Evolutionary conservation across 768 basidiomycete genomes (phyloP).

Genomic region (Russula emetica): DNA sequence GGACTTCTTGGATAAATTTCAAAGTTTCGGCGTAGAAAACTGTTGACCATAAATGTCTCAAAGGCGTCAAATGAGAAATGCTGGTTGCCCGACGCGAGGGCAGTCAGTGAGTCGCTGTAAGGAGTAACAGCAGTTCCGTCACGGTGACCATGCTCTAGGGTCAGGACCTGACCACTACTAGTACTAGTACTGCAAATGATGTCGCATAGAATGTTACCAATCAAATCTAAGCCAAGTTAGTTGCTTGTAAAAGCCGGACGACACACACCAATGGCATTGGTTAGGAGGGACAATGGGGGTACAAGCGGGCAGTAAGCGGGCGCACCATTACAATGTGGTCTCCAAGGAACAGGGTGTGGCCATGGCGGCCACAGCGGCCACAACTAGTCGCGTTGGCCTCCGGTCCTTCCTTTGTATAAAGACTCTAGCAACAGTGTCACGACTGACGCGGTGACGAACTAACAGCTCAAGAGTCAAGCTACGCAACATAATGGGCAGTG

Average conservation of each 20-base stretch:
- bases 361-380: conserved; percentile 5
- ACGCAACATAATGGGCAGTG: not conserved
- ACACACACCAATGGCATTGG: not conserved
- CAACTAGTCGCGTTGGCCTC: conserved; percentile 4
- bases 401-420: not conserved
- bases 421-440: not conserved
- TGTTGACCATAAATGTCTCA: not conserved
- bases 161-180: too few species aligned
- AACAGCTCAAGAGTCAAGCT: not conserved
- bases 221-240: too few species aligned
- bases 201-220: too few species aligned
- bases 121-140: too few species aligned
- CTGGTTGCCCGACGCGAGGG: not conserved
- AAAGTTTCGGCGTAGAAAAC: conserved; percentile 1
- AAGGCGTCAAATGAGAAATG: not conserved
- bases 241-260: not conserved
- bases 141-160: too few species aligned
- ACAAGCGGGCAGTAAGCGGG: too few species aligned
- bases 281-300: too few species aligned
- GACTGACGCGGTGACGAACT: not conserved
- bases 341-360: not conserved
- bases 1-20: not conserved
- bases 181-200: too few species aligned
- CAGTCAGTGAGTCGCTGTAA: not conserved
- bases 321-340: not conserved